Percentiles rank a stretch among this genome's conserved stretches.
phyloP scores from a whole-genome alignment of 2,329 filamentous ascomycete species.

The Teratosphaeria destructans region DNA sequence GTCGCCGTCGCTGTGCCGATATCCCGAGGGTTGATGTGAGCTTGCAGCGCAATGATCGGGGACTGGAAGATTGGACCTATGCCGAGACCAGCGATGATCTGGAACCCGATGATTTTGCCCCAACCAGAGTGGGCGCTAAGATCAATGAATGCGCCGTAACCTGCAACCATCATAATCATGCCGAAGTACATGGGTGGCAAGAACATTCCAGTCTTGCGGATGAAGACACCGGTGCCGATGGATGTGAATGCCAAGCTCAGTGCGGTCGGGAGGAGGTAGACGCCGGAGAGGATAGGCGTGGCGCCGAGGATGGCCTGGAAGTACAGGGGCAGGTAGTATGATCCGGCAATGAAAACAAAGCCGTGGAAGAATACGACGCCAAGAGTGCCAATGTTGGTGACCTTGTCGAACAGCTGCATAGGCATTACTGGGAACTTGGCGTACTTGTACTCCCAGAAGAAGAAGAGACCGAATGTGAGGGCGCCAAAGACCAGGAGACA shows the following conservation, averaged over 20 bases:
- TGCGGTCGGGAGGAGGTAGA: slow-evolving; percentile 39
- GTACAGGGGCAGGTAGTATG: slow-evolving; percentile 77
- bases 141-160: slow-evolving; percentile 30
- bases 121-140: slow-evolving; percentile 24
- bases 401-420: slow-evolving; percentile 54
- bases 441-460: slow-evolving; percentile 61
- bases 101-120: slow-evolving; percentile 38
- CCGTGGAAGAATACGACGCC: slow-evolving; percentile 62
- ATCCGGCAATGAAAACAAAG: slow-evolving; percentile 62
- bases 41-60: slow-evolving; percentile 58
- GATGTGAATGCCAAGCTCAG: slow-evolving; percentile 23
- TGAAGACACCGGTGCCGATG: slow-evolving; percentile 29
- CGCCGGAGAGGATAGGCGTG: slow-evolving; percentile 59
- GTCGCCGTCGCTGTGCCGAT: slow-evolving; percentile 60
- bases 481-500: slow-evolving; percentile 68
- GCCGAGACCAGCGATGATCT: slow-evolving; percentile 54
- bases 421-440: slow-evolving; percentile 74
- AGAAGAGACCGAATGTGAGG: slow-evolving; percentile 50
- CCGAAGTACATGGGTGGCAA: slow-evolving; percentile 42
- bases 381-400: slow-evolving; percentile 57
- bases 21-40: slow-evolving; percentile 49
- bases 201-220: slow-evolving; percentile 37
- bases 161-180: slow-evolving; percentile 28
- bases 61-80: slow-evolving; percentile 60
- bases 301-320: slow-evolving; percentile 66